These are phyloP conservation scores for Aspergillus intermedius DNA, from an alignment of 2,329 filamentous ascomycete species.

Conservation along the genomic window DNA sequence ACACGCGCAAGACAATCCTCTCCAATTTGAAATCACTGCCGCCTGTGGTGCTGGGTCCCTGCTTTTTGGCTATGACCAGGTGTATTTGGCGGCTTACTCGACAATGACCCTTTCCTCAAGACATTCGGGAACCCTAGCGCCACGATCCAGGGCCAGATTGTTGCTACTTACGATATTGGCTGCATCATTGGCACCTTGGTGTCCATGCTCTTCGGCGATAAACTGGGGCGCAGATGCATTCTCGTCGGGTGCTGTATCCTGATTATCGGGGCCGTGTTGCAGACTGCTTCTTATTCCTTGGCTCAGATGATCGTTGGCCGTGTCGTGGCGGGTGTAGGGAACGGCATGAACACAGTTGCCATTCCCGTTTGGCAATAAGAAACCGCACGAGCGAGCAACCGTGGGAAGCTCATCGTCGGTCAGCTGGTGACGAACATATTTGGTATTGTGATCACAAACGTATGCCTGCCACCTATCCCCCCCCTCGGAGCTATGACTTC, in stretches of 20 bases:
- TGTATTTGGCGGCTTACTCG: no score
- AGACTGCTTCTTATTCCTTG: conserved; percentile 11
- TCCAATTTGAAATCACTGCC: no score
- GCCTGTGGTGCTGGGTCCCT: no score
- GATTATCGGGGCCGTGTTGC: conserved; percentile 12
- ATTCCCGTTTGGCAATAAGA: conserved; percentile 31
- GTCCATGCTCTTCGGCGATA: conserved; percentile 14
- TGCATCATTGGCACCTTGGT: no score
- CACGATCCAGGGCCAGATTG: no score
- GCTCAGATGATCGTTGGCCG: conserved; percentile 22
- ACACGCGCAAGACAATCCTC: no score
- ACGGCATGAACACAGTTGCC: conserved; percentile 24
- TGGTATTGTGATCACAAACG: conserved; percentile 14
- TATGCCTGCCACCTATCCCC: no score
- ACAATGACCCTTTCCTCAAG: no score
- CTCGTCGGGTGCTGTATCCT: conserved; percentile 11
- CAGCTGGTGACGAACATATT: conserved; percentile 5
- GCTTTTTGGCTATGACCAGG: no score
- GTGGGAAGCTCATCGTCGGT: conserved; percentile 18
- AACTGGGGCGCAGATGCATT: conserved; percentile 10
- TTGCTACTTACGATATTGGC: no score
- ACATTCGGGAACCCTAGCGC: no score
- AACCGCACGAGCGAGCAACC: conserved; percentile 16
- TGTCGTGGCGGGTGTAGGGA: conserved; percentile 25
- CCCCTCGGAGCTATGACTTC: no score